phyloP scores from a whole-genome alignment of 805 yeast genomes.

The Starmera quercuum region DNA sequence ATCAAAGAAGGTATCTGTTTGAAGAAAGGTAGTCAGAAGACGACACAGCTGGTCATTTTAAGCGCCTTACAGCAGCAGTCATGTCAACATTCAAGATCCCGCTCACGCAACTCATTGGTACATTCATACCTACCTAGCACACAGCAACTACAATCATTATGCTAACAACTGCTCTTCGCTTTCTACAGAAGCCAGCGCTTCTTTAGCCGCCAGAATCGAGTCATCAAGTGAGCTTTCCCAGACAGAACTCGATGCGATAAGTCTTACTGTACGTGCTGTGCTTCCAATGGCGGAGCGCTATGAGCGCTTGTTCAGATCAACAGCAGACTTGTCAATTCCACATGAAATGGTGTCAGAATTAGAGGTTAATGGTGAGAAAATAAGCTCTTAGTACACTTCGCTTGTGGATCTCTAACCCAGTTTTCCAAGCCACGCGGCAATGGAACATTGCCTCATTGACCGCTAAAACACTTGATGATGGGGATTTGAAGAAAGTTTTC shows the following conservation, averaged over 20 bases:
- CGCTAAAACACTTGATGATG: constrained; percentile 15
- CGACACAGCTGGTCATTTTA: too few relatives aligned
- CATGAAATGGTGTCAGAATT: constrained; percentile 14
- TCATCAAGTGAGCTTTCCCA: neutral
- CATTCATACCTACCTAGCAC: neutral
- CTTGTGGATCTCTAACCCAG: neutral
- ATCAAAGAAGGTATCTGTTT: too few relatives aligned
- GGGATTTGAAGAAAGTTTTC: constrained; percentile 4
- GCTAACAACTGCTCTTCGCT: neutral
- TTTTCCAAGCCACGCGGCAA: constrained; percentile 18
- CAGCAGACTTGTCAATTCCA: constrained; percentile 8
- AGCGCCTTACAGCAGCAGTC: neutral
- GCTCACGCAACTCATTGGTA: constrained; percentile 1
- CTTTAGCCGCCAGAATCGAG: constrained; percentile 1
- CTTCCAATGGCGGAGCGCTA: constrained; percentile 25
- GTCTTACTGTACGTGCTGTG: constrained; percentile 11
- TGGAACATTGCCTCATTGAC: constrained; percentile 30
- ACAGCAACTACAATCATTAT: neutral
- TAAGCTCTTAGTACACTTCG: neutral
- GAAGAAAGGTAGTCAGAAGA: too few relatives aligned
- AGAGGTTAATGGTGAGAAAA: constrained; percentile 15
- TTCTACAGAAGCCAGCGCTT: neutral
- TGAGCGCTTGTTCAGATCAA: constrained; percentile 20
- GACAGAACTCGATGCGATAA: neutral
- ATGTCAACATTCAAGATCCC: neutral